A percentile compares a stretch with the other conserved stretches of the same genome.
Conservation (phyloP, 768 basidiomycete species). For the Lactarius hatsudake region DNA sequence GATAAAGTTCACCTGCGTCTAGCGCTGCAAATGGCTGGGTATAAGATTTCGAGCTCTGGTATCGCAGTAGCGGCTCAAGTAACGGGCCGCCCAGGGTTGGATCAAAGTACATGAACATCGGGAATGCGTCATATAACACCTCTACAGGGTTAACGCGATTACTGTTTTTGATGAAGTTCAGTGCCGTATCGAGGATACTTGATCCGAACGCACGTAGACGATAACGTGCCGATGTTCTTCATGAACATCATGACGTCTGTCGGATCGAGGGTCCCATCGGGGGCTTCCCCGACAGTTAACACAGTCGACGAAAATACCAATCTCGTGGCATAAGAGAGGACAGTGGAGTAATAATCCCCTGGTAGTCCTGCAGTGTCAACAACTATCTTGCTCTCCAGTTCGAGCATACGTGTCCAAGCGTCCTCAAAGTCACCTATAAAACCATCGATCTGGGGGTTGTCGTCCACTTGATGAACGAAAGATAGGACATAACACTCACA, state of each 20-base stretch:
- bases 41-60: conserved; percentile 8
- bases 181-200: not conserved
- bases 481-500: not conserved
- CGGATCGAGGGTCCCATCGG: conserved; percentile 6
- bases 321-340: conserved; percentile 17
- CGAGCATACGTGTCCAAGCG: conserved; percentile 10
- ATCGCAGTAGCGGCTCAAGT: conserved; percentile 24
- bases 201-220: conserved; percentile 1
- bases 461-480: not conserved
- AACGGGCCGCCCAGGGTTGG: conserved; percentile 13
- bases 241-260: conserved; percentile 29
- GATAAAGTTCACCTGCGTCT: conserved; percentile 18
- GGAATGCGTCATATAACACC: conserved; percentile 21
- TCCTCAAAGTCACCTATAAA: conserved; percentile 16
- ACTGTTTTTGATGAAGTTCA: not conserved
- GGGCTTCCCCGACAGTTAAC: conserved; percentile 16
- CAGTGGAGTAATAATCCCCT: not conserved
- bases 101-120: conserved; percentile 25
- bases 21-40: conserved; percentile 12
- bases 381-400: conserved; percentile 11
- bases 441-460: conserved; percentile 7
- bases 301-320: conserved; percentile 19
- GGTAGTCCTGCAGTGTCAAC: not conserved
- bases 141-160: conserved; percentile 24
- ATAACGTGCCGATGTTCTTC: conserved; percentile 12